Evolutionary conservation across 768 basidiomycete genomes (phyloP).

Genomic region (Fomitopsis serialis): DNA sequence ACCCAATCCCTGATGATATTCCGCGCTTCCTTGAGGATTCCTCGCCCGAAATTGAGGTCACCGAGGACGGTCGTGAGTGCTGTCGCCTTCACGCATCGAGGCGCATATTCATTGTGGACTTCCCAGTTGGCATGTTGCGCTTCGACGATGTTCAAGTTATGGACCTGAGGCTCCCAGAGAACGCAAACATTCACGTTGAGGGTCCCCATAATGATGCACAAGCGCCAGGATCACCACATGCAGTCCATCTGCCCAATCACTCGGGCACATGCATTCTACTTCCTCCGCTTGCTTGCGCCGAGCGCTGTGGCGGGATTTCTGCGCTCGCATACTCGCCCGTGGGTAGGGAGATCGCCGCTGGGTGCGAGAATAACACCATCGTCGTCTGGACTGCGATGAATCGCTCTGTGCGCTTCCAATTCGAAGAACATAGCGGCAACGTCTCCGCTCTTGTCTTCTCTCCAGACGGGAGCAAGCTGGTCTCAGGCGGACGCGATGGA

Average conservation of each 20-base stretch:
- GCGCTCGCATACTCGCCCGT: slow-evolving; percentile 37
- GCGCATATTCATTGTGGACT: neutral
- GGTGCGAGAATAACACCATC: slow-evolving; percentile 10
- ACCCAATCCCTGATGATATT: slow-evolving; percentile 3
- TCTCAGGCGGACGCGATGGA: slow-evolving; percentile 7
- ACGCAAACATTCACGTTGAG: no score
- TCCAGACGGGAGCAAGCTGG: slow-evolving; percentile 11
- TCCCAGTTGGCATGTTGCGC: neutral
- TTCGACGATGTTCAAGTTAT: neutral
- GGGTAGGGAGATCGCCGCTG: slow-evolving; percentile 7
- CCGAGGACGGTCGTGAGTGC: slow-evolving; percentile 7
- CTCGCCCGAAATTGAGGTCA: slow-evolving; percentile 7
- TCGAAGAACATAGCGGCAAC: slow-evolving; percentile 4
- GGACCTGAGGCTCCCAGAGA: no score
- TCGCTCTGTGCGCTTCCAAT: neutral
- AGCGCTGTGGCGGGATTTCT: slow-evolving; percentile 17
- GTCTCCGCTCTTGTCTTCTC: slow-evolving; percentile 13
- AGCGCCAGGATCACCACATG: no score
- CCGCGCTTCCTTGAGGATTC: neutral
- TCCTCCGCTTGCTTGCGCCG: neutral
- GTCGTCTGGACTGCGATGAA: slow-evolving; percentile 8
- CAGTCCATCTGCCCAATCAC: neutral
- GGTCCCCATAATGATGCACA: no score
- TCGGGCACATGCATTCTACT: no score
- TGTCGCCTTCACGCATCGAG: neutral